Percentiles rank a stretch among this genome's conserved stretches.
Conservation (phyloP, 805 yeast genomes). For the Candida tammaniensis region DNA sequence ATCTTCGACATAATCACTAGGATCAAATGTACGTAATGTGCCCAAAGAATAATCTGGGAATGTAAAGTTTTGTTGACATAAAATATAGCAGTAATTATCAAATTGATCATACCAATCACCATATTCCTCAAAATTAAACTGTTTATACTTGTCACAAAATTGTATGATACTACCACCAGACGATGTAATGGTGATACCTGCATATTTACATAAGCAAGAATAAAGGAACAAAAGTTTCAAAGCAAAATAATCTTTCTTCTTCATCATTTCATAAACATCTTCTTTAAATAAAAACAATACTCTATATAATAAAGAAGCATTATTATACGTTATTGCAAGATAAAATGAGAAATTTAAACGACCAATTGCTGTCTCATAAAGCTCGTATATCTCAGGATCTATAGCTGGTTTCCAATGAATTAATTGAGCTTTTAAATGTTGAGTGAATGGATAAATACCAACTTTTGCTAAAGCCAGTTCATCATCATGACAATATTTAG, state of each 20-base stretch:
- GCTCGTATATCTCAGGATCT: background rate
- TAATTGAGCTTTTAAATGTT: conserved; percentile 9
- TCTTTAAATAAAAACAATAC: conserved; percentile 21
- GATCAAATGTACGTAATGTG: background rate
- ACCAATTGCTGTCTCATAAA: background rate
- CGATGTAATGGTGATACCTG: conserved; percentile 17
- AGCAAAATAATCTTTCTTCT: conserved; percentile 20
- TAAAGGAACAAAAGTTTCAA: conserved; percentile 22
- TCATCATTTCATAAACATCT: conserved; percentile 16
- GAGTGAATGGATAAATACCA: background rate
- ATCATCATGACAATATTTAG: background rate
- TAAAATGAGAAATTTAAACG: conserved; percentile 8
- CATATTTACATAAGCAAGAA: conserved; percentile 17
- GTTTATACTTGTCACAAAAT: conserved; percentile 17
- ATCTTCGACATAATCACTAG: background rate
- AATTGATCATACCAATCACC: conserved; percentile 13
- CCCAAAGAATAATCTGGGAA: background rate
- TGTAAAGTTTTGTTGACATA: conserved; percentile 1
- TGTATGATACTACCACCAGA: conserved; percentile 21
- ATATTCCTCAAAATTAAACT: conserved; percentile 9
- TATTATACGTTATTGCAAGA: conserved; percentile 14
- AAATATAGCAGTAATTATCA: conserved; percentile 9
- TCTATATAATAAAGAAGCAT: conserved; percentile 24
- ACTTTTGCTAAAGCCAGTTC: too few species aligned
- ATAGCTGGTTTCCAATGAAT: conserved; percentile 12